A percentile compares a stretch with the other conserved stretches of the same genome.
phyloP scores from a whole-genome alignment of 139 green algal genomes.

The Micractinium sp. region DNA sequence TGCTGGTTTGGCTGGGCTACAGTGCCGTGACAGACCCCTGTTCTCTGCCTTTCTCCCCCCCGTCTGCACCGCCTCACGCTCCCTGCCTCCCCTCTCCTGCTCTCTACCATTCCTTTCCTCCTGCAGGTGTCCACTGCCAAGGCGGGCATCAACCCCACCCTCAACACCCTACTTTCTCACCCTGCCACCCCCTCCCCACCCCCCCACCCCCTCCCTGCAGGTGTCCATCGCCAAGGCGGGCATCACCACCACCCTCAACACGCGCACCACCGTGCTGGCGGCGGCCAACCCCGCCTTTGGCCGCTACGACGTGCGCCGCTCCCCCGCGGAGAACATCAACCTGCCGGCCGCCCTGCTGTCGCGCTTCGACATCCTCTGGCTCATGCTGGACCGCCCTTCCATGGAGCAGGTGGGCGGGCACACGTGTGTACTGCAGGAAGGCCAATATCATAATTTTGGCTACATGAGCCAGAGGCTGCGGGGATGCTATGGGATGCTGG shows the following conservation, averaged over 20 bases:
- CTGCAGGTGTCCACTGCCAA: background rate
- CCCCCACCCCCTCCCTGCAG: background rate
- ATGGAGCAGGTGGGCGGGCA: conserved; percentile 50
- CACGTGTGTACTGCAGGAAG: too few relatives aligned
- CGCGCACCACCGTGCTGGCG: conserved; percentile 94
- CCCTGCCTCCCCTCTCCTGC: background rate
- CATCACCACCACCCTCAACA: conserved; percentile 99
- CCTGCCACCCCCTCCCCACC: background rate
- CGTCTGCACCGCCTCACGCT: background rate
- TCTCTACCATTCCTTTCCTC: background rate
- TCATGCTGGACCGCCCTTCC: conserved; percentile 92
- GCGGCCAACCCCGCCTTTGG: conserved; percentile 98
- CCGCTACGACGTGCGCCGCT: conserved; percentile 90
- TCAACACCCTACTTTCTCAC: background rate
- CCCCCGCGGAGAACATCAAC: conserved; percentile 97
- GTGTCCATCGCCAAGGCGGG: conserved; percentile 97
- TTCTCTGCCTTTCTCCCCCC: too few relatives aligned
- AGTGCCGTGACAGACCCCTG: too few relatives aligned
- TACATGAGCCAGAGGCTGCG: too few relatives aligned
- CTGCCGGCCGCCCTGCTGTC: conserved; percentile 92
- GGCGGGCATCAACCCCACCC: too few relatives aligned
- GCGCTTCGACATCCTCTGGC: conserved; percentile 98
- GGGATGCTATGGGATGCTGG: too few relatives aligned
- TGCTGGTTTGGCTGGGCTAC: too few relatives aligned
- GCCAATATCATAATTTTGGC: too few relatives aligned